These are phyloP conservation scores for Poa pratensis DNA, from an alignment of 176 grass and related monocot genomes.

Conservation along the genomic window DNA sequence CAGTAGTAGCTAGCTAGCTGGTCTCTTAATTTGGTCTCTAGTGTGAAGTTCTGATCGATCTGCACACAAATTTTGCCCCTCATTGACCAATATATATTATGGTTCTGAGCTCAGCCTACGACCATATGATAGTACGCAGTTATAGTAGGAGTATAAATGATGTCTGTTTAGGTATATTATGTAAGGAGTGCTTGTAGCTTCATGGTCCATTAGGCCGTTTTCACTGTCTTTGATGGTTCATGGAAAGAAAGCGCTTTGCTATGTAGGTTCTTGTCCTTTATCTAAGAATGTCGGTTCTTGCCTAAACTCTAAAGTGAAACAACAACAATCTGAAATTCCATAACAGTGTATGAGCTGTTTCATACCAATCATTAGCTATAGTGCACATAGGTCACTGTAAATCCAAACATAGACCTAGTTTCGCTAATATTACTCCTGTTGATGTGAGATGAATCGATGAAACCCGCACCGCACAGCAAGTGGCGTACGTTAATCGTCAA, in stretches of 20 bases:
- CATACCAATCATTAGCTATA: not conserved
- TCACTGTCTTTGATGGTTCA: not conserved
- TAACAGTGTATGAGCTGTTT: not conserved
- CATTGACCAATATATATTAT: constrained; percentile 25
- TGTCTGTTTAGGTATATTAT: not conserved
- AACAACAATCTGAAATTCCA: not conserved
- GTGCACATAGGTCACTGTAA: not conserved
- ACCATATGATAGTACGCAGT: not conserved
- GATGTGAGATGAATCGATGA: not conserved
- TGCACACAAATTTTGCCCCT: constrained; percentile 45
- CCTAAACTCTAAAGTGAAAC: constrained; percentile 24
- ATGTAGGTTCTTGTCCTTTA: not conserved
- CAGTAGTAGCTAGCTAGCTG: not conserved
- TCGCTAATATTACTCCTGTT: not conserved
- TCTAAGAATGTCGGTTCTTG: too few species aligned
- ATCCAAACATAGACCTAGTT: not conserved
- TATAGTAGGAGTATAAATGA: constrained; percentile 17
- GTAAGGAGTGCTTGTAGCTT: constrained; percentile 25
- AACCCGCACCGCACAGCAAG: not conserved
- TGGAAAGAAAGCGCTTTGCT: not conserved
- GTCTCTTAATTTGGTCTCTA: constrained; percentile 13
- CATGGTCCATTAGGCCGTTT: constrained; percentile 10
- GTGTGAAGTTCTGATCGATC: constrained; percentile 27
- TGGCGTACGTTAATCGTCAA: not conserved
- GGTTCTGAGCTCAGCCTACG: constrained; percentile 4